Evolutionary conservation across 2,329 filamentous ascomycete genomes (phyloP), one percentile per base, ranked within the genome.

Genomic region (Aspergillus tubingensis): DNA sequence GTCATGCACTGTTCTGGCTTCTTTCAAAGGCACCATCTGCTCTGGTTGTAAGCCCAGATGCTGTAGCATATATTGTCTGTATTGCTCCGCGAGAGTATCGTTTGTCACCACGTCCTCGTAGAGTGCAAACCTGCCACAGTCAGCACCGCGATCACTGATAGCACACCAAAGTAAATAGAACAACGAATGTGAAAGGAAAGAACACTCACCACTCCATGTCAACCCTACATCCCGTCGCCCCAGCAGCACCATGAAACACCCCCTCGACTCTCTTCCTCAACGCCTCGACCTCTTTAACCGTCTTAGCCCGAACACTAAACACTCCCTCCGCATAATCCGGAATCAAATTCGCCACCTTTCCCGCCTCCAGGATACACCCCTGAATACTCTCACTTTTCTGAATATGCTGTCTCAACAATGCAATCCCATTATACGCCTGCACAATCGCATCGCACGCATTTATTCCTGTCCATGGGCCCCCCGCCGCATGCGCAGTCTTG

Each of bases 181-280:
- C 7, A 11, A 30, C 4, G 3, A 30, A 30, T 11, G 27, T 3
- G 11, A 36, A 13, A 53, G 59, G 27, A 62, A 59, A 13, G 51
- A 53, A 25, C 25, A 58, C 39, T 21, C 56, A n/a, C 58, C 51
- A 53, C 6, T 53, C 36, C 51, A 53, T 25, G n/a, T 53, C 51
- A 15, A 53, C 51, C 13, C 17, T 53, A 25, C 51, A 53, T 0
- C 51, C 51, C 10, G 51, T 53, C 21, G 51, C 36, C 21, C 2
- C 51, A 0, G 51, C 51, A 3, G 36, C 51, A 1, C 51, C 51
- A 17, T 41, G 13, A 10, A 53, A 53, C 19, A 53, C 39, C 19
- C 19, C 19, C 36, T 53, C 51, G 3, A 53, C 36, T 3, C 51
- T 39, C 36, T 15, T 13, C 51, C 19, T 39, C 32, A 53, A 25